phyloP scores from a whole-genome alignment of 768 basidiomycete genomes.

The Pulveroboletus sp. region DNA sequence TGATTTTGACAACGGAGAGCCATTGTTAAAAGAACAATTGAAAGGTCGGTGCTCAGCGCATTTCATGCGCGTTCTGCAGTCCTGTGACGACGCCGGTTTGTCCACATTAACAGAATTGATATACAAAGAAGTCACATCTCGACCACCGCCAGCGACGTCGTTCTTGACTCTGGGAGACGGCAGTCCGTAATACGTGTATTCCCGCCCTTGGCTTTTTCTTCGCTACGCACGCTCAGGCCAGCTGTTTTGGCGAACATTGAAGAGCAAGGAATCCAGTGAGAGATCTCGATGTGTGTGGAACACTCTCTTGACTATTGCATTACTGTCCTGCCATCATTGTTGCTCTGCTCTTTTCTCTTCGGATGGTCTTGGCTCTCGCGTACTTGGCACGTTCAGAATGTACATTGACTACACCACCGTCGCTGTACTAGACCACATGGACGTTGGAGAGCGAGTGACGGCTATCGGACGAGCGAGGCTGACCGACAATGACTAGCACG shows the following conservation, averaged over 20 bases:
- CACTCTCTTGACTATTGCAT: background rate
- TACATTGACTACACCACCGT: conserved; percentile 7
- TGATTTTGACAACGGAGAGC: conserved; percentile 70
- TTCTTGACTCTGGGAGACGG: conserved; percentile 16
- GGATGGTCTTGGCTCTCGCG: background rate
- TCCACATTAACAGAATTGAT: conserved; percentile 34
- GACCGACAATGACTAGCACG: background rate
- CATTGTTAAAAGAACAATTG: conserved; percentile 60
- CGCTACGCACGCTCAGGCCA: background rate
- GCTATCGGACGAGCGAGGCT: no score
- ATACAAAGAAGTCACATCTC: conserved; percentile 44
- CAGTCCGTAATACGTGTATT: conserved; percentile 3
- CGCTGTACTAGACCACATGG: background rate
- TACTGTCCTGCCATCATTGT: background rate
- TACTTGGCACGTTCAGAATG: background rate
- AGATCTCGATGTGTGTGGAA: background rate
- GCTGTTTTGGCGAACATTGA: background rate
- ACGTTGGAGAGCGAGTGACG: background rate
- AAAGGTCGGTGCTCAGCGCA: conserved; percentile 44
- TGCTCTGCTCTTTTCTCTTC: background rate
- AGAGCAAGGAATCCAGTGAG: background rate
- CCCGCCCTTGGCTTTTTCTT: background rate
- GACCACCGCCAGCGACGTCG: conserved; percentile 10
- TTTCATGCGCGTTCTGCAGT: background rate
- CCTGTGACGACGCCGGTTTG: background rate